Evolutionary conservation across 2,329 filamentous ascomycete species (phyloP).

Genomic region (Scolecobasidium constrictum): DNA sequence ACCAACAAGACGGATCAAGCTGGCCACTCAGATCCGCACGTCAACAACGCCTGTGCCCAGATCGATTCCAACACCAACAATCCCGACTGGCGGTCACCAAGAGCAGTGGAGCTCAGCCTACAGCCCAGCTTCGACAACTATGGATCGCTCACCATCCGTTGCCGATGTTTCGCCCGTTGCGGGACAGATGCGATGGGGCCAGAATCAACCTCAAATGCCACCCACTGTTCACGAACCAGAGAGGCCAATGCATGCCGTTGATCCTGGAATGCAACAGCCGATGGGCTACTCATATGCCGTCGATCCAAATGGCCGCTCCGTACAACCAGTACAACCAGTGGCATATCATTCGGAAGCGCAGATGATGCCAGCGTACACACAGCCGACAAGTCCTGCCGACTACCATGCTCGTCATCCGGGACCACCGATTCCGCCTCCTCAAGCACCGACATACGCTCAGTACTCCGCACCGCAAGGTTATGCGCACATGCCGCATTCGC

Average conservation of each 20-base stretch:
- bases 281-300: slow-evolving; percentile 19
- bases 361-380: slow-evolving; percentile 20
- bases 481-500: slow-evolving; percentile 22
- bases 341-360: slow-evolving; percentile 25
- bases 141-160: slow-evolving; percentile 9
- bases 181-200: slow-evolving; percentile 5
- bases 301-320: slow-evolving; percentile 25
- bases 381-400: slow-evolving; percentile 17
- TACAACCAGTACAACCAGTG: slow-evolving; percentile 16
- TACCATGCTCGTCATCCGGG: slow-evolving; percentile 11
- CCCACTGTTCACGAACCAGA: slow-evolving; percentile 11
- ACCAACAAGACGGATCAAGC: slow-evolving; percentile 3
- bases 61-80: slow-evolving; percentile 4
- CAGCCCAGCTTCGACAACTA: slow-evolving; percentile 7
- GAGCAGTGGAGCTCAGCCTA: slow-evolving; percentile 6
- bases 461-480: slow-evolving; percentile 22
- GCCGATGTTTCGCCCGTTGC: slow-evolving; percentile 9
- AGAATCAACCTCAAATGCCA: slow-evolving; percentile 4
- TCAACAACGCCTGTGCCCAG: slow-evolving; percentile 10
- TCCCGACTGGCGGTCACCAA: slow-evolving; percentile 4
- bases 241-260: slow-evolving; percentile 21
- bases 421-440: slow-evolving; percentile 16
- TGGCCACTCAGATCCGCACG: slow-evolving; percentile 8
- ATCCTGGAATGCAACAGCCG: slow-evolving; percentile 8
- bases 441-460: slow-evolving; percentile 15